phyloP scores from a whole-genome alignment of 257 asterid genomes.

The Gynochthodes officinalis region DNA sequence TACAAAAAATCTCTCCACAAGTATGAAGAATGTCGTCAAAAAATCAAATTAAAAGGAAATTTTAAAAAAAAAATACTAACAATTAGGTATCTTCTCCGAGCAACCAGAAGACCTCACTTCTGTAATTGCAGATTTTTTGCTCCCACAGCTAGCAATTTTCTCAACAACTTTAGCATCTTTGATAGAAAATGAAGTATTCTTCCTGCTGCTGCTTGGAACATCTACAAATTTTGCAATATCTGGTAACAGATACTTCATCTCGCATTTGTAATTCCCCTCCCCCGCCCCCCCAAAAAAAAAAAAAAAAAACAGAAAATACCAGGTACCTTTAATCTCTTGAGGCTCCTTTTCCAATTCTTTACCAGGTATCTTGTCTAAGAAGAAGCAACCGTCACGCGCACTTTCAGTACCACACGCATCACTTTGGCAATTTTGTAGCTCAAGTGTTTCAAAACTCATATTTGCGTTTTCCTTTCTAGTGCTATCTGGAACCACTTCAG shows the following conservation, averaged over 20 bases:
- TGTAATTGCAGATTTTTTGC: constrained; percentile 25
- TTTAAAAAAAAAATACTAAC: constrained; percentile 27
- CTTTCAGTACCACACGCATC: constrained; percentile 26
- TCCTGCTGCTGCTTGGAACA: constrained; percentile 32
- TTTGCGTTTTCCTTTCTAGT: constrained; percentile 22
- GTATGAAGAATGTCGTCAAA: neutral
- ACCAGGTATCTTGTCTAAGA: constrained; percentile 26
- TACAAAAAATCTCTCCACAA: neutral
- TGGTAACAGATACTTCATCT: constrained; percentile 11
- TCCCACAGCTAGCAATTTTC: constrained; percentile 30
- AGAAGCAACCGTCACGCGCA: constrained; percentile 28
- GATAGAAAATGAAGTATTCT: constrained; percentile 21
- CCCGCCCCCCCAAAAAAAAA: neutral
- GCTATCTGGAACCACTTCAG: constrained; percentile 28
- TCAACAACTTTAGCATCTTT: constrained; percentile 30
- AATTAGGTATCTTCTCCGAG: constrained; percentile 39
- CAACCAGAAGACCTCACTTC: constrained; percentile 30
- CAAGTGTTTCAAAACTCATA: constrained; percentile 20
- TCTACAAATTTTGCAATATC: constrained; percentile 32
- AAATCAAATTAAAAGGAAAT: constrained; percentile 1
- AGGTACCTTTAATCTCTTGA: constrained; percentile 47
- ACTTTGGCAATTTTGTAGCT: constrained; percentile 25
- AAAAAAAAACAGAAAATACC: constrained; percentile 14
- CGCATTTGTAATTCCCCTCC: neutral
- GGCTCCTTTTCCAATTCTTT: constrained; percentile 34